Conservation (phyloP, 2,329 filamentous ascomycete genomes). For the Penicillium sp. region DNA sequence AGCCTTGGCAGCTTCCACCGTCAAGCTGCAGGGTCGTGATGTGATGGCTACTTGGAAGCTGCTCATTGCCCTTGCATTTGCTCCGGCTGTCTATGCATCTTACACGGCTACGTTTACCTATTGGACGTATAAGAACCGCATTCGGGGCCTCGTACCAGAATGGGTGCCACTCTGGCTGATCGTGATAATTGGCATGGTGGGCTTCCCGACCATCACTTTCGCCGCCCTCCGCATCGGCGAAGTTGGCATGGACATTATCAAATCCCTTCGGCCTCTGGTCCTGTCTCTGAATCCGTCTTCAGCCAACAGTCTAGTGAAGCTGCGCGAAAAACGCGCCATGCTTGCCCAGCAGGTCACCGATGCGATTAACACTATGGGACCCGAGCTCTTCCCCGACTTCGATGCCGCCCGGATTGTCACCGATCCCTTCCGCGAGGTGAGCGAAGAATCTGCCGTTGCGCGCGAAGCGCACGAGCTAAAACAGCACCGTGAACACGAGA, state of each 20-base stretch:
- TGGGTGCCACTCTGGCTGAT: conserved; percentile 82
- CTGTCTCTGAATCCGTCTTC: conserved; percentile 84
- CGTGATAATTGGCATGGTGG: conserved; percentile 73
- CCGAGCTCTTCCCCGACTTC: conserved; percentile 97
- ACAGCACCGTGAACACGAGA: conserved; percentile 31
- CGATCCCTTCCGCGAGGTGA: conserved; percentile 53
- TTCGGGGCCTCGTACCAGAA: conserved; percentile 79
- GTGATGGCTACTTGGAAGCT: conserved; percentile 96
- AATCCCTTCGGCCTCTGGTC: conserved; percentile 86
- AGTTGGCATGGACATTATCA: conserved; percentile 98
- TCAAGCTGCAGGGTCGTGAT: conserved; percentile 86
- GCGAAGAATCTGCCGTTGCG: conserved; percentile 25
- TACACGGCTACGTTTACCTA: conserved; percentile 77
- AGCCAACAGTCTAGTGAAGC: conserved; percentile 79
- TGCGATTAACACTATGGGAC: conserved; percentile 91
- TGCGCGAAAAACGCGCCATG: conserved; percentile 73
- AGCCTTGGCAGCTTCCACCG: conserved; percentile 81
- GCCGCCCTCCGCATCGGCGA: conserved; percentile 93
- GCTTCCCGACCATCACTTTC: conserved; percentile 89
- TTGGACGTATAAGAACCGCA: conserved; percentile 80
- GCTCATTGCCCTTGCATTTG: conserved; percentile 82
- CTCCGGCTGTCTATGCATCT: conserved; percentile 79
- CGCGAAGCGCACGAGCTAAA: conserved; percentile 32
- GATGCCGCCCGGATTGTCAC: conserved; percentile 73
- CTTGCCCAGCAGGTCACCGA: conserved; percentile 85